These are phyloP conservation scores for Ophiocordyceps robertsii DNA, from an alignment of 2,329 filamentous ascomycete genomes.

Conservation along the genomic window DNA sequence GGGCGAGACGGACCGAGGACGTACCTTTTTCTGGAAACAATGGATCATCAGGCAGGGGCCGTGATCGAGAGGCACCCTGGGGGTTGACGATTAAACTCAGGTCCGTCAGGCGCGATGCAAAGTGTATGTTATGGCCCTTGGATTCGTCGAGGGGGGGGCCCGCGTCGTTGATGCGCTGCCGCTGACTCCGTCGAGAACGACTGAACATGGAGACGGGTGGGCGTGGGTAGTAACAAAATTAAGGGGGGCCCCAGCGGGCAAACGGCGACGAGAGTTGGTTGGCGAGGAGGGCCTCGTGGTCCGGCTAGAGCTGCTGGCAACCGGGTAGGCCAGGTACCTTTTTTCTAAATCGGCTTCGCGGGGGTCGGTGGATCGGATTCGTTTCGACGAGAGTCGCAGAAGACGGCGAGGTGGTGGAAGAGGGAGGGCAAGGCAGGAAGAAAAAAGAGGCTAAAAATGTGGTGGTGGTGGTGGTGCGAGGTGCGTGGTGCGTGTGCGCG, in stretches of 20 bases:
- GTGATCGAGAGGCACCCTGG: slow-evolving; percentile 11
- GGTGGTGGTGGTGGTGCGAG: neutral
- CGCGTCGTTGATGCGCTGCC: slow-evolving; percentile 11
- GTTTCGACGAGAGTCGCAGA: slow-evolving; percentile 1
- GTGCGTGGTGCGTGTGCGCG: slow-evolving; percentile 1
- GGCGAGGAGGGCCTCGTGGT: neutral
- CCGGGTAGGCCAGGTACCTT: neutral
- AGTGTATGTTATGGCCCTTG: slow-evolving; percentile 8
- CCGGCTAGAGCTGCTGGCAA: neutral
- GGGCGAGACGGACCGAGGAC: slow-evolving; percentile 4
- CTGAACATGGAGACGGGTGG: slow-evolving; percentile 22
- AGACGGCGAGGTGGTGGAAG: neutral
- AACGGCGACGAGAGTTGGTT: neutral
- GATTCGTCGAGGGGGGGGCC: slow-evolving; percentile 2
- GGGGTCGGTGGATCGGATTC: slow-evolving; percentile 1
- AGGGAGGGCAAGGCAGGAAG: neutral
- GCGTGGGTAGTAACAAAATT: slow-evolving; percentile 6
- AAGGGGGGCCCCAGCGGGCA: neutral
- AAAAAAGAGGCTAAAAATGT: neutral
- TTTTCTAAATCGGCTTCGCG: neutral
- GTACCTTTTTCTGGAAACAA: slow-evolving; percentile 28
- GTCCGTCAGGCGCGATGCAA: slow-evolving; percentile 14
- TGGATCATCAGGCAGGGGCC: slow-evolving; percentile 15
- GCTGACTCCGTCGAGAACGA: slow-evolving; percentile 17
- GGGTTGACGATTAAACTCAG: slow-evolving; percentile 14